Conservation (phyloP, 2,329 filamentous ascomycete species). For the Verticillium klebahnii region DNA sequence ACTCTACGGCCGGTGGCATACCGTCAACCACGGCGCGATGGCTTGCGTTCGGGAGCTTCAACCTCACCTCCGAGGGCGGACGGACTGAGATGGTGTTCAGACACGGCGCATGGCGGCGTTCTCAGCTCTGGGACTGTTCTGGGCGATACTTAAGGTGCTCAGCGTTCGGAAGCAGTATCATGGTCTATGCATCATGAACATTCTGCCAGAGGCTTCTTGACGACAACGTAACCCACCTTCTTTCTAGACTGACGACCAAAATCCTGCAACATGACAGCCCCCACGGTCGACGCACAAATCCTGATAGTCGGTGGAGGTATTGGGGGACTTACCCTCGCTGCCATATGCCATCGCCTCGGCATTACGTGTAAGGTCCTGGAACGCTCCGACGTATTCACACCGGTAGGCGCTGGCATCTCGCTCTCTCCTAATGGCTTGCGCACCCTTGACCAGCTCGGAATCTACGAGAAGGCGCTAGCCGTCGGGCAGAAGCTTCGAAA, state of each 20-base stretch:
- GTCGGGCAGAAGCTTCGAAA: conserved; percentile 9
- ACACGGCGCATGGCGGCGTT: neutral
- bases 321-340: conserved; percentile 14
- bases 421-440: conserved; percentile 13
- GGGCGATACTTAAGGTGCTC: too few relatives aligned
- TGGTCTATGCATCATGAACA: neutral
- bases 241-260: neutral
- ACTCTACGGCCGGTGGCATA: neutral
- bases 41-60: neutral
- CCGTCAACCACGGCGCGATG: too few relatives aligned
- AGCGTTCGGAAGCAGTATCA: too few relatives aligned
- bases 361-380: conserved; percentile 14
- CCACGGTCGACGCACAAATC: conserved; percentile 7
- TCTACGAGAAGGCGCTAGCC: conserved; percentile 8
- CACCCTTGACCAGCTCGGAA: conserved; percentile 13
- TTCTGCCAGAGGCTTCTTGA: neutral
- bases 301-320: conserved; percentile 18
- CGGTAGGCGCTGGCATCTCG: conserved; percentile 15
- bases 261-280: neutral
- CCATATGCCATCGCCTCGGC: conserved; percentile 10
- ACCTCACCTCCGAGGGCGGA: neutral
- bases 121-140: too few relatives aligned
- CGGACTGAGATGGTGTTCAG: neutral
- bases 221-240: neutral
- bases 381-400: conserved; percentile 7